Evolutionary conservation across 2,329 filamentous ascomycete species (phyloP), one percentile per base, ranked within the genome.

Genomic region (Talaromyces sp.): DNA sequence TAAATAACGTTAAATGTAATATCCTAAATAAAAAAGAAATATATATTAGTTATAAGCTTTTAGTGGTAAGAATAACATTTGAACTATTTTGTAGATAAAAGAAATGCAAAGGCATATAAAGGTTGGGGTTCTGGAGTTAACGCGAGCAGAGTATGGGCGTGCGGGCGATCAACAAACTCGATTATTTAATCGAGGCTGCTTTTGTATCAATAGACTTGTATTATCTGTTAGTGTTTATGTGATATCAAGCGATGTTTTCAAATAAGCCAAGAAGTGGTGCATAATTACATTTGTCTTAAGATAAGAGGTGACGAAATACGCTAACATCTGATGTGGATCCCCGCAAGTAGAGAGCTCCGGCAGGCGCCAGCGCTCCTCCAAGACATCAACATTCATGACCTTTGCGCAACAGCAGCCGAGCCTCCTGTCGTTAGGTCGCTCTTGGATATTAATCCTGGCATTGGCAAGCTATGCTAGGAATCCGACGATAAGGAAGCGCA

Each of bases 401-500:
- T 40, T 40, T 40, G 36, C 36, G 36, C 36, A 40, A 23, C 36
- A 40, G 36, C 36, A 40, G 36, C 36, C n/a, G 16, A 40, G 36
- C 36, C 14, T 54, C 57, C 44, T 51, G 44, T 51, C 44, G 44
- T n/a, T 28, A 23, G 44, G 44, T 28, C 18, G 44, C 44, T 23
- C 9, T 28, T 53, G 18, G 16, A 27, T 31, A 31, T n/a, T 12
- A 31, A 16, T 8, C 27, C 30, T 53, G 50, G 5, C 50, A 5
- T 16, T 1, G 10, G 27, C 50, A 53, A 31, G 50, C 30, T 53
- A 31, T 53, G 50, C 27, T 53, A 53, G 28, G 28, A 53, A 31
- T n/a, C 28, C 30, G 6, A 31, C 44, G 27, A 53, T 59, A 68
- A 59, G 63, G 65, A 68, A 65, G 75, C 75, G 76, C 77, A 76